These are phyloP conservation scores for Brassica cretica DNA, from an alignment of 345 rosid species.

Conservation along the genomic window DNA sequence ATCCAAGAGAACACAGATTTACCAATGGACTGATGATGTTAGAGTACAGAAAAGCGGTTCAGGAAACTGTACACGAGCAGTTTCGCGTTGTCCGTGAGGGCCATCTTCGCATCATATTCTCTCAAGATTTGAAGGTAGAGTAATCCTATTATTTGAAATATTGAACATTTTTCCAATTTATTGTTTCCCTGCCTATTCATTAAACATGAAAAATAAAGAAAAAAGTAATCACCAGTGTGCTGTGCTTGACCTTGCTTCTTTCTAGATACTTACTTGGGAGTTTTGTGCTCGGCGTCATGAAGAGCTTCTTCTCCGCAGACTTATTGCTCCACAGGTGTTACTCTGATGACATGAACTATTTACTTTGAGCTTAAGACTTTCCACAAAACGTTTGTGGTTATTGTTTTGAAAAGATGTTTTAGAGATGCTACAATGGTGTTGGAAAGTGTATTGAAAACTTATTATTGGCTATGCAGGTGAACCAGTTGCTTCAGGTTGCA, in stretches of 20 bases:
- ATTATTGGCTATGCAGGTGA: slow-evolving; percentile 55
- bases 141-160: not conserved
- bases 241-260: not conserved
- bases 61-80: slow-evolving; percentile 92
- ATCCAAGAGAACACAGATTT: slow-evolving; percentile 79
- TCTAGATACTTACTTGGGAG: slow-evolving; percentile 90
- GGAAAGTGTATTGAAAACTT: not conserved
- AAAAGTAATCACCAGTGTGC: not conserved
- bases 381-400: slow-evolving; percentile 62
- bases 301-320: slow-evolving; percentile 89
- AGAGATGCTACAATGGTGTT: slow-evolving; percentile 5
- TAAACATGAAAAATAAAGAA: not conserved
- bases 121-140: slow-evolving; percentile 84
- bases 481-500: slow-evolving; percentile 87
- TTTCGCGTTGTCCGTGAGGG: slow-evolving; percentile 99
- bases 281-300: slow-evolving; percentile 91
- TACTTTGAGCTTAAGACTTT: not conserved
- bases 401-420: not conserved
- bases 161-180: not conserved
- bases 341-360: not conserved
- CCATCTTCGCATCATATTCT: slow-evolving; percentile 82
- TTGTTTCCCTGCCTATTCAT: not conserved
- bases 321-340: slow-evolving; percentile 85
- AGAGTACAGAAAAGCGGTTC: slow-evolving; percentile 91
- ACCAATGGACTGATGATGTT: slow-evolving; percentile 80